Conservation (phyloP, 345 rosid genomes). For the Cardamine resedifolia region DNA sequence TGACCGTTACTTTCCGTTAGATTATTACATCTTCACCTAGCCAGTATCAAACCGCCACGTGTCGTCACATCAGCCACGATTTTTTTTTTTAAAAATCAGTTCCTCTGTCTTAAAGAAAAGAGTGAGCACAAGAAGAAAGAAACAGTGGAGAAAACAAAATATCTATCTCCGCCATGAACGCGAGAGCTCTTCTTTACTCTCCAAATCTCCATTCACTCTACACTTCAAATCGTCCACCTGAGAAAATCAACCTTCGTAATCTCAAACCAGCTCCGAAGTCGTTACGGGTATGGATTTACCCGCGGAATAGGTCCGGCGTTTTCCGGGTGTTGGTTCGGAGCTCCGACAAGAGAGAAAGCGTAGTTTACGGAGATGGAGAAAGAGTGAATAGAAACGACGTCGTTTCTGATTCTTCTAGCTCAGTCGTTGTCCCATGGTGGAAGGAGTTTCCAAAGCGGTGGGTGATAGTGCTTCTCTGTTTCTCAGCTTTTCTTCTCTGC, state of each 20-base stretch:
- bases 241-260: slow-evolving; percentile 24
- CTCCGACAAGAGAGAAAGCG: slow-evolving; percentile 35
- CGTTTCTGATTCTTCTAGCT: slow-evolving; percentile 31
- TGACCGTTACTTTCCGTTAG: slow-evolving; percentile 42
- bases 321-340: slow-evolving; percentile 52
- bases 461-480: slow-evolving; percentile 82
- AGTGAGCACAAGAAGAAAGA: slow-evolving; percentile 25
- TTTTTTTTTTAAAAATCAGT: slow-evolving; percentile 33
- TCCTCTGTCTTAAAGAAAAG: not conserved
- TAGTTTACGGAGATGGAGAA: slow-evolving; percentile 31
- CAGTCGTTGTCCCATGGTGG: slow-evolving; percentile 64
- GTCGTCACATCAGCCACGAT: slow-evolving; percentile 52
- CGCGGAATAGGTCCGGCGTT: slow-evolving; percentile 31
- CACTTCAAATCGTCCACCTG: slow-evolving; percentile 38
- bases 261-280: slow-evolving; percentile 26
- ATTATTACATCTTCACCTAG: slow-evolving; percentile 12
- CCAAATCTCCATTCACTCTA: slow-evolving; percentile 44
- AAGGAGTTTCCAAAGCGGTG: slow-evolving; percentile 87
- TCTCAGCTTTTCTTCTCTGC: slow-evolving; percentile 82
- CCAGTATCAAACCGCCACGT: slow-evolving; percentile 44
- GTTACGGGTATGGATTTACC: slow-evolving; percentile 33
- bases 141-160: slow-evolving; percentile 25
- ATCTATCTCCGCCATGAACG: slow-evolving; percentile 54
- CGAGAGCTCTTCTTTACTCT: slow-evolving; percentile 56
- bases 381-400: slow-evolving; percentile 22